Base-by-base conservation (phyloP, 805 yeast species). In the Candida ponderosae region DNA sequence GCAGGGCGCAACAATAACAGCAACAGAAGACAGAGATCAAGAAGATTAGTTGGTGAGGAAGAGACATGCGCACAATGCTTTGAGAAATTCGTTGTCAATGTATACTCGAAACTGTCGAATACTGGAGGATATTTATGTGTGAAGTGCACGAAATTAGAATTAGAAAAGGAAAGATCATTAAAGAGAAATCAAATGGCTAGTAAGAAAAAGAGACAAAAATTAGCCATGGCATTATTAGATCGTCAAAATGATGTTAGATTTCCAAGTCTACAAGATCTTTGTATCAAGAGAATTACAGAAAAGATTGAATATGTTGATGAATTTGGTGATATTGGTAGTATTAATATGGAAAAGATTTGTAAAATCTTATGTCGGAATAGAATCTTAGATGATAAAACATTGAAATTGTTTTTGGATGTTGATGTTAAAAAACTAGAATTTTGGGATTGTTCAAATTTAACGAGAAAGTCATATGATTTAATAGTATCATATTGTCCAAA, bases 381-480 rank as follows among this genome's bases (percentile, higher is more conserved):
- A 36, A 81, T 93, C 0, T 63, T 93, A 34, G 75, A 81, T 50
- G 78, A 81, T 44, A 63, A 71, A 15, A 88, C 97, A 0, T 57
- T 89, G 54, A 63, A 78, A 33, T 64, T 93, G 34, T 90, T 93
- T 52, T 61, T 93, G 36, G 76, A 77, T 33, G 71, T 86, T 0
- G 66, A 70, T 14, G 54, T 77, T 34, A 71, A 60, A 38, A 56
- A 61, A 4, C 60, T 93, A 21, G 83, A 83, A 43, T 77, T 93
- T 44, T 86, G 95, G 88, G 99, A 93, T 60, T 93, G 99, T 56
- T 87, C 96, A 0, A 78, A 76, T 34, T 67, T 93, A 15, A 74
- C 76, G 18, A 68, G 71, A 30, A 81, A 74, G 42, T 73, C 93
- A 0, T 70, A 80, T 42, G 72, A 74, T 47, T 68, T 76, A 44